Base-by-base conservation (phyloP, 179 eudicot species). In the Sideroxylon spinosum region DNA sequence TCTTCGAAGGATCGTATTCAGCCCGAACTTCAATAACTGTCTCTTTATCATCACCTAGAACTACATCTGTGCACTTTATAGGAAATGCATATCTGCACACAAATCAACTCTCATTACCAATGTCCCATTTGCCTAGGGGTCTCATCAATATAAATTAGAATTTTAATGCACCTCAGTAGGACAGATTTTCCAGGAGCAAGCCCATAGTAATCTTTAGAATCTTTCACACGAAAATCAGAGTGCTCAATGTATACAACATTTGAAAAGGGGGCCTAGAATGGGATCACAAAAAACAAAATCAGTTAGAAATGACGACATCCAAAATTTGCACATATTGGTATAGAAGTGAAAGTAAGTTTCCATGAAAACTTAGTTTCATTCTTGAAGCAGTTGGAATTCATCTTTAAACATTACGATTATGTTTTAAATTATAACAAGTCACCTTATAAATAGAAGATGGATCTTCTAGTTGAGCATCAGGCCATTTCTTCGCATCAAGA, bases 401-500 rank as follows among this genome's bases (percentile, higher is more conserved):
- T 65, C 17, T 44, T 44, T 1, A 19, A 44, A n/a, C 19, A 59
- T 71, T 26, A 3, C 49, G 2, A 10, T 23, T 10, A n/a, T 52
- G 16, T 23, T 49, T 20, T 23, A 76, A 69, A 7, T 61, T 57
- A 60, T 14, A 44, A 59, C 56, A 37, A 53, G 9, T 61, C 25
- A 95, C 99, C 95, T 93, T 95, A 85, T 95, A 95, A 48, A 82
- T 78, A 52, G 96, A 88, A 71, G 99, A 87, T n/a, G 86, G 55
- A 61, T 91, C 99, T 79, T 90, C 91, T 32, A 84, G 68, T 76
- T 75, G 95, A 81, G 98, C 95, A 83, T 93, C 95, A 55, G 99
- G 99, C 99, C 99, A 95, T 87, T 81, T 93, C 90, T 91, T 93
- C 9, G 98, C 99, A 89, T 93, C 94, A 79, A 92, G 89, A 59